phyloP scores from a whole-genome alignment of 768 basidiomycete genomes.

The Xerocomus brunneocitrinus region DNA sequence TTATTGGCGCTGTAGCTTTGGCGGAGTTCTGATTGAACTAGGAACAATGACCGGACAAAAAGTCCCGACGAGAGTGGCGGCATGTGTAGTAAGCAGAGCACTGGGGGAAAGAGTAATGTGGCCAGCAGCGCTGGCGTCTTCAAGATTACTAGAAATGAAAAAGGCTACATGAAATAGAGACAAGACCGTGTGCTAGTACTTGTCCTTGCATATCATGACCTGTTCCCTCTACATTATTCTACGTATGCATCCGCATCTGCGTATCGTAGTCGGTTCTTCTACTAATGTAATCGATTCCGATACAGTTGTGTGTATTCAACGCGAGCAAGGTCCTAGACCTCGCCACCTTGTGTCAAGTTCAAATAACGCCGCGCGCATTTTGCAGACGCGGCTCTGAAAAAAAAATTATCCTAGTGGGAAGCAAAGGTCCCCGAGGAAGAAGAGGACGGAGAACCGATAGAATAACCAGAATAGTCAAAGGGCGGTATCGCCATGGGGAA shows the following conservation, averaged over 20 bases:
- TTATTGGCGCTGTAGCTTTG: too few species aligned
- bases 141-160: too few species aligned
- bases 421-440: constrained; percentile 7
- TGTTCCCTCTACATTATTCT: too few species aligned
- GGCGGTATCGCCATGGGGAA: constrained; percentile 16
- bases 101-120: too few species aligned
- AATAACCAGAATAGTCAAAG: constrained; percentile 13
- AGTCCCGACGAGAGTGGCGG: too few species aligned
- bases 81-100: too few species aligned
- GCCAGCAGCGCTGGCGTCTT: too few species aligned
- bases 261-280: not conserved
- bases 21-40: too few species aligned
- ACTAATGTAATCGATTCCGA: not conserved
- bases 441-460: constrained; percentile 11
- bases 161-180: too few species aligned
- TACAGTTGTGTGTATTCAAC: not conserved
- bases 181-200: not conserved
- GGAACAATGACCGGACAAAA: too few species aligned
- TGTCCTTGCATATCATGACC: not conserved
- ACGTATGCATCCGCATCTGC: not conserved
- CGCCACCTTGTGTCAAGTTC: not conserved
- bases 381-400: not conserved
- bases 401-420: not conserved
- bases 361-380: not conserved
- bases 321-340: not conserved